Percentiles rank a stretch among this genome's conserved stretches.
phyloP scores from a whole-genome alignment of 306 rosid species.

The Glycine soja region DNA sequence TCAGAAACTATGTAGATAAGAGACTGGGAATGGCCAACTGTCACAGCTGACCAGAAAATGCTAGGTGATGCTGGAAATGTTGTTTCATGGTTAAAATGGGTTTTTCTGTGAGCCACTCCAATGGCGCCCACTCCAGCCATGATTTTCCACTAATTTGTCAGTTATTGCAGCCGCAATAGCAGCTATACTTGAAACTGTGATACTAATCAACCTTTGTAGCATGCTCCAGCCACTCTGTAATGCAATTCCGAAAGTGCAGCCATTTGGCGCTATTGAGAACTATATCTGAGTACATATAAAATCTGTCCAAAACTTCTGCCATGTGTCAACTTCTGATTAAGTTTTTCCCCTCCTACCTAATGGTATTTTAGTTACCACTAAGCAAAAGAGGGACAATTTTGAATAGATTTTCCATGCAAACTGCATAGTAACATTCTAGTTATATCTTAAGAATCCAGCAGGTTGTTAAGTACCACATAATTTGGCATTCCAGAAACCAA shows the following conservation, averaged over 20 bases:
- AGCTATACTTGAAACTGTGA: background rate
- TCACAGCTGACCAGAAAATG: background rate
- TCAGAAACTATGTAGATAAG: background rate
- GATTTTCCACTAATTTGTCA: background rate
- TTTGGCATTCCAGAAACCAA: background rate
- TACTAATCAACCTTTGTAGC: background rate
- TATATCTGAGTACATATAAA: background rate
- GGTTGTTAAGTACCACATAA: slow-evolving; percentile 9
- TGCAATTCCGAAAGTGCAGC: background rate
- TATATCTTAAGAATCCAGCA: slow-evolving; percentile 7
- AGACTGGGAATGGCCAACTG: background rate
- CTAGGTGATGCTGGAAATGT: background rate
- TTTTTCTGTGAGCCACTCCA: background rate
- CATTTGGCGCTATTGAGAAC: background rate
- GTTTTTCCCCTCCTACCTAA: background rate
- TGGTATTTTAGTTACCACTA: background rate
- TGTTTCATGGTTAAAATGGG: background rate
- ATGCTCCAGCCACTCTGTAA: no score
- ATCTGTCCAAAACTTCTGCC: background rate
- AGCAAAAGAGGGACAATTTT: background rate
- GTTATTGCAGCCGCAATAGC: background rate
- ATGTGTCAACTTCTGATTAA: background rate
- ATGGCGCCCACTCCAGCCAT: background rate
- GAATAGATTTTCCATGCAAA: background rate
- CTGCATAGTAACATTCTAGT: background rate